These are phyloP conservation scores for Boletus rex-veris DNA, from an alignment of 768 basidiomycete genomes.

Conservation along the genomic window DNA sequence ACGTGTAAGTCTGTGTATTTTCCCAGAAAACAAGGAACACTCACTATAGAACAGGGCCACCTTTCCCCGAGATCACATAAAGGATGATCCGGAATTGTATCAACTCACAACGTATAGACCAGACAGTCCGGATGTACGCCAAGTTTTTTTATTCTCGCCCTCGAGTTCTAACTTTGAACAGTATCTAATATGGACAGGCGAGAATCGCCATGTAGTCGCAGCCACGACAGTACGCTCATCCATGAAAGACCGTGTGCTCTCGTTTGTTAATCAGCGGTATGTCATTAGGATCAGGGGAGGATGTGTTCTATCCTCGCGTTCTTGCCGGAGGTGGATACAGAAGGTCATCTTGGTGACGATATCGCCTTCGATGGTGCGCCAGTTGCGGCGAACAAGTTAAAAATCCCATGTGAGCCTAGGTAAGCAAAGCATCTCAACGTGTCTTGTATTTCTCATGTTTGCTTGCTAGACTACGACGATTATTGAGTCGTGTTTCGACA, in stretches of 20 bases:
- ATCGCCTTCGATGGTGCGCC: conserved; percentile 19
- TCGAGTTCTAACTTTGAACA: conserved; percentile 2
- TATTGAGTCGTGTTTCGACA: conserved; percentile 34
- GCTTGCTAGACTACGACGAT: conserved; percentile 35
- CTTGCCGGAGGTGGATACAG: conserved; percentile 37
- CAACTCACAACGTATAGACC: conserved; percentile 25
- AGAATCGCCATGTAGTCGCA: conserved; percentile 21
- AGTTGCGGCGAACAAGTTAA: conserved; percentile 34
- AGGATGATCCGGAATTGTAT: conserved; percentile 42
- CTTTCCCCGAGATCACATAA: conserved; percentile 41
- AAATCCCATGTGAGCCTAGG: conserved; percentile 39
- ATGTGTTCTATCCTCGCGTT: conserved; percentile 38
- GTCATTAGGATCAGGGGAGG: conserved; percentile 34
- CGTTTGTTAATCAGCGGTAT: not conserved
- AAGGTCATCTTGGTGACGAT: conserved; percentile 33
- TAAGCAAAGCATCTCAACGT: conserved; percentile 15
- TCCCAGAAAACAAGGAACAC: conserved; percentile 2
- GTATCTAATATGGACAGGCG: conserved; percentile 29
- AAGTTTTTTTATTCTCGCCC: not conserved
- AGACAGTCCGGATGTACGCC: conserved; percentile 23
- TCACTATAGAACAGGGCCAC: conserved; percentile 32
- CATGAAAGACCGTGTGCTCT: not conserved
- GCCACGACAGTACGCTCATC: conserved; percentile 24
- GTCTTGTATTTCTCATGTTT: not conserved
- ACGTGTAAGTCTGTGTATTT: conserved; percentile 37